These are phyloP conservation scores for Solanum sejunctum DNA, from an alignment of 257 asterid species.

Conservation along the genomic window DNA sequence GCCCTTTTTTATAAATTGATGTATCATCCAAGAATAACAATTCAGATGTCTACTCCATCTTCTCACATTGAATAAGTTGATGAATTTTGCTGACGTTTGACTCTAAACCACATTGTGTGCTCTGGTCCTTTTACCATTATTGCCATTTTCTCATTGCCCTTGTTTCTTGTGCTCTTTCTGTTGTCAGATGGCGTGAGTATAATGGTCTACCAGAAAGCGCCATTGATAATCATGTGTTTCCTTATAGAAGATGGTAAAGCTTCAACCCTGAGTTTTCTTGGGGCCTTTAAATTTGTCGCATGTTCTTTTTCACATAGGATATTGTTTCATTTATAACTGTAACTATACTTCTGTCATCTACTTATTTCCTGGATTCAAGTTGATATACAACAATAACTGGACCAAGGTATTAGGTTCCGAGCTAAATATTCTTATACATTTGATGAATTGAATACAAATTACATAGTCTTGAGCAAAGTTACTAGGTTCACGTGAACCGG, in stretches of 20 bases:
- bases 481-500: not conserved
- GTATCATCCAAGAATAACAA: not conserved
- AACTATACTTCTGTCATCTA: not conserved
- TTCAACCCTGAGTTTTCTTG: not conserved
- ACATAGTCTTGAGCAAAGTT: not conserved
- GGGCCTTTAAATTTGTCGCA: not conserved
- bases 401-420: not conserved
- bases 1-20: not conserved
- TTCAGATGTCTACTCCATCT: not conserved
- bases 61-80: not conserved
- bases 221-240: not conserved
- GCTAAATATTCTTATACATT: not conserved
- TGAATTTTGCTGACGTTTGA: not conserved
- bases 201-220: not conserved
- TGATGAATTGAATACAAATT: not conserved
- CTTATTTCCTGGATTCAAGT: not conserved
- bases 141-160: not conserved
- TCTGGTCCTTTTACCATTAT: not conserved
- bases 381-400: not conserved
- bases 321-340: not conserved
- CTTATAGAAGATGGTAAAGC: not conserved
- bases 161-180: constrained; percentile 4
- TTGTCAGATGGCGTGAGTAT: not conserved
- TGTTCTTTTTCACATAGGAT: not conserved
- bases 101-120: not conserved